These are phyloP conservation scores for Fusarium duplospermum DNA, from an alignment of 2,329 filamentous ascomycete species.

Conservation along the genomic window DNA sequence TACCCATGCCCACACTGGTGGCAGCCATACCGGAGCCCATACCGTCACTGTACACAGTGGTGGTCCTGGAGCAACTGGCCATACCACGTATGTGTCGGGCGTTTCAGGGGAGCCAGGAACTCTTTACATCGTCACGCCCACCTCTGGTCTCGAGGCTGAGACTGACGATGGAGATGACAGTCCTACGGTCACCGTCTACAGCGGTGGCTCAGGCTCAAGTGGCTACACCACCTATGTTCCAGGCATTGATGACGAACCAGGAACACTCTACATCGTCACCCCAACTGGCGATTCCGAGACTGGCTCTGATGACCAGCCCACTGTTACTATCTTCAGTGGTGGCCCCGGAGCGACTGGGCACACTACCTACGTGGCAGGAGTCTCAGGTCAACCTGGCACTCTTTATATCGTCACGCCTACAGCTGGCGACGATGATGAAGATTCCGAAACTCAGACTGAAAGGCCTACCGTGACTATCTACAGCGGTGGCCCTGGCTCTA, in stretches of 20 bases:
- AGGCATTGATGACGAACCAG: background rate
- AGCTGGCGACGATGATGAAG: background rate
- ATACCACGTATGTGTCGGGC: conserved; percentile 4
- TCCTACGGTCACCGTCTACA: conserved; percentile 17
- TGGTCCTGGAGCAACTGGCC: conserved; percentile 1
- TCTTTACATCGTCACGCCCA: background rate
- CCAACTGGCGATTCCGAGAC: conserved; percentile 3
- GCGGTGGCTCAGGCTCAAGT: background rate
- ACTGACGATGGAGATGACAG: background rate
- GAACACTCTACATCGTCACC: conserved; percentile 16
- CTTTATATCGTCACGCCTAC: conserved; percentile 19
- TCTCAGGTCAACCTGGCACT: conserved; percentile 3
- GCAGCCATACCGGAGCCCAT: background rate
- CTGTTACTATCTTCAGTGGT: conserved; percentile 4
- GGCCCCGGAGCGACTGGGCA: background rate
- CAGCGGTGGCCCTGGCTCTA: background rate
- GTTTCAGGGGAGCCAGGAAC: background rate
- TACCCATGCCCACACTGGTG: background rate
- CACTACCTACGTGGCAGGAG: background rate
- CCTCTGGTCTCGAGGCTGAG: background rate
- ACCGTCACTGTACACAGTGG: conserved; percentile 16
- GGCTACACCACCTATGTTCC: conserved; percentile 6
- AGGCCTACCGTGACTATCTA: background rate
- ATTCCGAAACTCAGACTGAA: background rate
- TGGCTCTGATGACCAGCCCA: background rate